Evolutionary conservation across 495 filamentous ascomycete genomes (phyloP), one percentile per base, ranked within the genome.

Genomic region (Lindgomyces ingoldianus): DNA sequence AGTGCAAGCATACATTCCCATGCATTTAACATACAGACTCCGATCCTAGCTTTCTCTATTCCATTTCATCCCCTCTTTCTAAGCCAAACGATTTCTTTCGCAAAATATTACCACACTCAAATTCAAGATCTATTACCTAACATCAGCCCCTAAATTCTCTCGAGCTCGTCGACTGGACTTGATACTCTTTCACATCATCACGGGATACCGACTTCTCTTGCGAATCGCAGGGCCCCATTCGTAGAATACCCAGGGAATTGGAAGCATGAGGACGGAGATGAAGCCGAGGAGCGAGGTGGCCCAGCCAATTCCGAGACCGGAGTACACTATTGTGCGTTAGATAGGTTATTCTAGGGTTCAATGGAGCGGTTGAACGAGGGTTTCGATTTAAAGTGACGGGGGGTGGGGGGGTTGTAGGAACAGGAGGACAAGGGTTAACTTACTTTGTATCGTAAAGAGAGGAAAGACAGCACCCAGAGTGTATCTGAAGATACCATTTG

Each of bases 401-500:
- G n/a, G n/a, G n/a, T n/a, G n/a, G n/a, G n/a, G n/a, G n/a, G n/a
- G n/a, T n/a, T n/a, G n/a, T n/a, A n/a, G n/a, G n/a, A n/a, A n/a
- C 3, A 16, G 10, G 19, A 48, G 36, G 54, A 18, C 46, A 30
- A 3, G 19, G 61, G 21, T 14, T 30, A 6, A 59, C 68, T 65
- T 60, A 74, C 65, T 80, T 50, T 77, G 77, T 16, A 79, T 58
- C 3, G 78, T 78, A 61, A 81, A 81, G 2, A 91, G 78, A 4
- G 89, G 89, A 68, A 89, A 91, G 2, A 77, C 83, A 19, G 83
- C 84, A 1, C 82, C 86, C 19, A 88, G 62, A 0, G 74, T 69
- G 64, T 91, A 91, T 29, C 89, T 78, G 3, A 85, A 74, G 25
- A 91, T 72, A 10, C 85, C 84, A 58, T 89, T 88, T 0, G 86